Percentiles rank a stretch among this genome's conserved stretches.
Evolutionary conservation across 177 flowering plant genomes (phyloP).

Genomic region (Telopea speciosissima): DNA sequence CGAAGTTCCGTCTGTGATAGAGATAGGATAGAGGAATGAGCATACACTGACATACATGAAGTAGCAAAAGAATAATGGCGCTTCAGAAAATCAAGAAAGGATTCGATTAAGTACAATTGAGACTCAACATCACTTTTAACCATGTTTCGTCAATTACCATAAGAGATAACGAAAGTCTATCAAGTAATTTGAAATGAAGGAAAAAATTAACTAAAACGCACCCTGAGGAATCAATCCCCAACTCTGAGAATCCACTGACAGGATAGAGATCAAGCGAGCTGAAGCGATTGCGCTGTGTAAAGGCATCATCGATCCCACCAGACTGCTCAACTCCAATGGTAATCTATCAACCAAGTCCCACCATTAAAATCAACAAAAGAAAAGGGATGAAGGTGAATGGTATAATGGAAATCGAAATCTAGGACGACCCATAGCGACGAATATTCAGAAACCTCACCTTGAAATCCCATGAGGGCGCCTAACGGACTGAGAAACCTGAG

Average conservation of each 20-base stretch:
- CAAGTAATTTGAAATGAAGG: no score
- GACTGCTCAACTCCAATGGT: conserved; percentile 39
- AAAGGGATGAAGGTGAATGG: not conserved
- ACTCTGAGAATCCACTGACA: conserved; percentile 15
- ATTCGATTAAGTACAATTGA: no score
- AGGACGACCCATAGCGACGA: not conserved
- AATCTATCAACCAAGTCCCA: conserved; percentile 21
- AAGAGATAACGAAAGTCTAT: no score
- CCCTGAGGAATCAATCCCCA: conserved; percentile 52
- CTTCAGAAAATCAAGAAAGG: no score
- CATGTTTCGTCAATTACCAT: no score
- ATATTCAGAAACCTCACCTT: conserved; percentile 8
- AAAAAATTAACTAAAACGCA: conserved; percentile 4
- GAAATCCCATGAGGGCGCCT: conserved; percentile 22
- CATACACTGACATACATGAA: no score
- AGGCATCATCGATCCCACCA: conserved; percentile 47
- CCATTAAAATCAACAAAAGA: not conserved
- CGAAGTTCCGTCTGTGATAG: no score
- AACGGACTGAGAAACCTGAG: conserved; percentile 15
- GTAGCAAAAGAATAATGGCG: no score
- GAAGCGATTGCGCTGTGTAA: conserved; percentile 52
- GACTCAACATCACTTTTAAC: no score
- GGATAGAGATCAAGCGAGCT: conserved; percentile 31
- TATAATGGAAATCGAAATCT: not conserved
- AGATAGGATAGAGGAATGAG: no score